Evolutionary conservation across 2,329 filamentous ascomycete genomes (phyloP).

Genomic region (Pleomassaria siparia): DNA sequence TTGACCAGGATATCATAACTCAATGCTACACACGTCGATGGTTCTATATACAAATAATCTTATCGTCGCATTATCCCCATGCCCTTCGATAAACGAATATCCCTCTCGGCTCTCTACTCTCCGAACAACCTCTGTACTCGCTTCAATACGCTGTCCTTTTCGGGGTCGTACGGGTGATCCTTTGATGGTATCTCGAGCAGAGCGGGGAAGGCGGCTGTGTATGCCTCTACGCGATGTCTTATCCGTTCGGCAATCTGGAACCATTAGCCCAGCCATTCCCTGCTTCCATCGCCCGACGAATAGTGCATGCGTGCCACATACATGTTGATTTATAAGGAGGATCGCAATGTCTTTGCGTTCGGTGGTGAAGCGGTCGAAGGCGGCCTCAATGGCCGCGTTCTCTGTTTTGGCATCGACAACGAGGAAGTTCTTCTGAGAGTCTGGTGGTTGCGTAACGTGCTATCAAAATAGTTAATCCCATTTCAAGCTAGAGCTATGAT

Average conservation of each 20-base stretch:
- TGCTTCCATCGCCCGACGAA: no score
- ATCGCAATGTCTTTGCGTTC: conserved; percentile 97
- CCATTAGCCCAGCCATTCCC: no score
- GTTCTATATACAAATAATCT: neutral
- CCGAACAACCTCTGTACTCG: conserved; percentile 75
- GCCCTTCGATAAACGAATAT: neutral
- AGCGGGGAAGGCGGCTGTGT: conserved; percentile 93
- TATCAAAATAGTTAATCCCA: conserved; percentile 46
- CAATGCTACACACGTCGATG: neutral
- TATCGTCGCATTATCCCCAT: neutral
- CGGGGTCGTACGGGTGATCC: conserved; percentile 97
- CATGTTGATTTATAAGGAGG: conserved; percentile 96
- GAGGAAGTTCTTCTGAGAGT: conserved; percentile 95
- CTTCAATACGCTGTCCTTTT: conserved; percentile 96
- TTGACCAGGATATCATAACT: conserved; percentile 2
- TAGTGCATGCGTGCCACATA: conserved; percentile 48
- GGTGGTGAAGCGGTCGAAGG: conserved; percentile 85
- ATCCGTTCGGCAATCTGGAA: conserved; percentile 87
- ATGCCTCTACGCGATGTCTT: conserved; percentile 84
- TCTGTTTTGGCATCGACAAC: conserved; percentile 96
- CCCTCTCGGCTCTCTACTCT: conserved; percentile 54
- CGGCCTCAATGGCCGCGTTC: conserved; percentile 79
- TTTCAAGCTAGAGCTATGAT: neutral
- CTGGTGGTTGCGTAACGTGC: conserved; percentile 88
- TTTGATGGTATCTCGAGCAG: conserved; percentile 97